Conservation (phyloP, 108 stramenopile species). For the Cyclotella distinguenda region DNA sequence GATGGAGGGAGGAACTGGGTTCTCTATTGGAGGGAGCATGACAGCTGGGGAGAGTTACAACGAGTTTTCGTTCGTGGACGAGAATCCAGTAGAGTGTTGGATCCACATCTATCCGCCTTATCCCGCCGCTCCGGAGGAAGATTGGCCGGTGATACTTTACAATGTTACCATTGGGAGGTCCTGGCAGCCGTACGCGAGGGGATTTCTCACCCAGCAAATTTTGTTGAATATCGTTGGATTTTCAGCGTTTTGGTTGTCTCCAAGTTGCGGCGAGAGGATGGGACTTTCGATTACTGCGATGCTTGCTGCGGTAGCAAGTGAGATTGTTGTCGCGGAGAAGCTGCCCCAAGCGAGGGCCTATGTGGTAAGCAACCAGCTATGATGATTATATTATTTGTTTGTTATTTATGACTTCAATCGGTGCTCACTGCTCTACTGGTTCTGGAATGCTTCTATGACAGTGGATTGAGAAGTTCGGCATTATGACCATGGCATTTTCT, state of each 20-base stretch:
- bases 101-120: conserved; percentile 36
- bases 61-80: conserved; percentile 26
- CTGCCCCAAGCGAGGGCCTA: conserved; percentile 25
- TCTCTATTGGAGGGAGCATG: conserved; percentile 24
- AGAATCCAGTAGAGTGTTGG: conserved; percentile 9
- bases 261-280: conserved; percentile 49
- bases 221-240: conserved; percentile 40
- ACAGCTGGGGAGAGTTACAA: conserved; percentile 46
- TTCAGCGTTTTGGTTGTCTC: conserved; percentile 45
- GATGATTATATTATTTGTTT: neutral
- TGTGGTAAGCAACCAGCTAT: neutral
- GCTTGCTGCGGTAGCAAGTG: conserved; percentile 44
- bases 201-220: conserved; percentile 27
- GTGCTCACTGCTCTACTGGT: neutral
- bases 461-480: conserved; percentile 33
- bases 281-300: conserved; percentile 47
- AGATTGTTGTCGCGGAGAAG: conserved; percentile 36
- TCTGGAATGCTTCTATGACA: neutral
- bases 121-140: conserved; percentile 25
- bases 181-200: conserved; percentile 48
- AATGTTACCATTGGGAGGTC: conserved; percentile 31
- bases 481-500: conserved; percentile 9
- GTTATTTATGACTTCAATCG: neutral
- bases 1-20: conserved; percentile 10
- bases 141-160: conserved; percentile 48